Evolutionary conservation across 2,329 filamentous ascomycete species (phyloP).

Genomic region (Intubia oerlemansii): DNA sequence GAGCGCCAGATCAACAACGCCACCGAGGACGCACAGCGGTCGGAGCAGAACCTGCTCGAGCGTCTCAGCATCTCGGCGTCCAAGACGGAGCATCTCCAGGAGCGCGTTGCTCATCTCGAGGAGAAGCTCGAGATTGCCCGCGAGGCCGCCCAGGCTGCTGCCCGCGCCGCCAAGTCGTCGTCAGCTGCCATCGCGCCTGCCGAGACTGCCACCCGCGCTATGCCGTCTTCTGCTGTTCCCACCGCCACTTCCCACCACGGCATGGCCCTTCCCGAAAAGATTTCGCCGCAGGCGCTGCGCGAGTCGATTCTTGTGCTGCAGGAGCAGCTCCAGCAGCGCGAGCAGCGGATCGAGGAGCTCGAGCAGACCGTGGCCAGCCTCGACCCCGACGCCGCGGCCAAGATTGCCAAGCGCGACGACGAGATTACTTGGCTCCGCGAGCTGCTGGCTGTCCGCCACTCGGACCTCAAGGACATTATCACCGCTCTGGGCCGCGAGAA

Average conservation of each 20-base stretch:
- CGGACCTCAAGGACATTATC: slow-evolving; percentile 86
- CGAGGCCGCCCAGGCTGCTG: slow-evolving; percentile 67
- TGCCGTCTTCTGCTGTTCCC: too few species aligned
- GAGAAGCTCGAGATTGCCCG: slow-evolving; percentile 83
- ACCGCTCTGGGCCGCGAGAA: slow-evolving; percentile 49
- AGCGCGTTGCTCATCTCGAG: slow-evolving; percentile 66
- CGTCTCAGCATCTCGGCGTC: slow-evolving; percentile 63
- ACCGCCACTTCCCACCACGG: slow-evolving; percentile 18
- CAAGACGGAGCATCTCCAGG: slow-evolving; percentile 68
- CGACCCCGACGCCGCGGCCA: slow-evolving; percentile 58
- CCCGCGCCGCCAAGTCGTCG: slow-evolving; percentile 41
- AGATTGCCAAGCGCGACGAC: slow-evolving; percentile 78
- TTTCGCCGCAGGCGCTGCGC: slow-evolving; percentile 81
- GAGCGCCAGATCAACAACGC: slow-evolving; percentile 51
- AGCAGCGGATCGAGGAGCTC: slow-evolving; percentile 72
- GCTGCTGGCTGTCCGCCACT: slow-evolving; percentile 70
- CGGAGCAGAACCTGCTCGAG: slow-evolving; percentile 62
- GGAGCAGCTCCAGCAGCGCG: slow-evolving; percentile 87
- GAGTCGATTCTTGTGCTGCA: slow-evolving; percentile 94
- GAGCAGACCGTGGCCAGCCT: slow-evolving; percentile 47
- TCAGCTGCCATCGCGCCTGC: slow-evolving; percentile 10
- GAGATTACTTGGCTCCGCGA: slow-evolving; percentile 93
- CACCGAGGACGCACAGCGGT: slow-evolving; percentile 60
- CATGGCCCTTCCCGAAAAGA: slow-evolving; percentile 51
- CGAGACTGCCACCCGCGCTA: slow-evolving; percentile 13